Evolutionary conservation across 306 rosid genomes (phyloP).

Genomic region (Adenanthera pavonina): DNA sequence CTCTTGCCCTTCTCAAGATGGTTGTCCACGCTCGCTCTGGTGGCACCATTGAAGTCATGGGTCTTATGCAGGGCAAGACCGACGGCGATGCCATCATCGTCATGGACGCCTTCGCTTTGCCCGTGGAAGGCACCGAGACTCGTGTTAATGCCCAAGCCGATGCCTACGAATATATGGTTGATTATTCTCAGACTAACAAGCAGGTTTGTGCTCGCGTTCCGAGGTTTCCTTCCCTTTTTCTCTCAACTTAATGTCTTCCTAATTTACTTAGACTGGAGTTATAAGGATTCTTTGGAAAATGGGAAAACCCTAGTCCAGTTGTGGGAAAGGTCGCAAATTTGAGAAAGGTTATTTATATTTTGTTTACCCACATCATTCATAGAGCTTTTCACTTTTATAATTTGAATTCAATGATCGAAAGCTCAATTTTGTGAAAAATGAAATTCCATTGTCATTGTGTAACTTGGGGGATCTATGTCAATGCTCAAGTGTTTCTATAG

Average conservation of each 20-base stretch:
- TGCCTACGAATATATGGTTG: constrained; percentile 98
- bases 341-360: neutral
- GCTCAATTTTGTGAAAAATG: neutral
- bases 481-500: neutral
- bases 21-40: constrained; percentile 99
- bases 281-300: neutral
- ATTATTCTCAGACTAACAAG: constrained; percentile 94
- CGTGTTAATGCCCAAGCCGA: constrained; percentile 99
- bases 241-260: neutral
- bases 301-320: constrained; percentile 32
- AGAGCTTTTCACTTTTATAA: neutral
- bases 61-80: constrained; percentile 98
- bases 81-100: constrained; percentile 92
- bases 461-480: neutral
- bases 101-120: constrained; percentile 97
- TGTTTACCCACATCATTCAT: constrained; percentile 9
- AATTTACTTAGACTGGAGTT: neutral
- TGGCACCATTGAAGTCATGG: constrained; percentile 98
- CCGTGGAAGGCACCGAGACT: constrained; percentile 98
- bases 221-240: neutral
- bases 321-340: neutral
- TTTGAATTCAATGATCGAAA: constrained; percentile 1
- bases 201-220: constrained; percentile 52
- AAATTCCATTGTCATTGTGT: neutral
- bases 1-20: constrained; percentile 97